phyloP scores from a whole-genome alignment of 495 filamentous ascomycete species.

The Neurospora sublineolata region DNA sequence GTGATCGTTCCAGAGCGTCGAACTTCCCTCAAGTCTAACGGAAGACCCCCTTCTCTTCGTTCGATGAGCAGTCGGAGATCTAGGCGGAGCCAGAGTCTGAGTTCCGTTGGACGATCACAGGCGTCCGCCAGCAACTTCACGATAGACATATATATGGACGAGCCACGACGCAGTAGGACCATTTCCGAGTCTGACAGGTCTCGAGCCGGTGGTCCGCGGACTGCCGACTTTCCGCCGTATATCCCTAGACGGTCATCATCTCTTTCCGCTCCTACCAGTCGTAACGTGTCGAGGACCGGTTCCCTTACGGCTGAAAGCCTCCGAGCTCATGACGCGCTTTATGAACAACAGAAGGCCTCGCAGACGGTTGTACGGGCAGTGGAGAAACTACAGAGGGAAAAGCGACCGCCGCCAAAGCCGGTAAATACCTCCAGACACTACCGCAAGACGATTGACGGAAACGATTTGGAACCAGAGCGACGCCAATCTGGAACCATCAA shows the following conservation, averaged over 20 bases:
- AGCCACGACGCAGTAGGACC: slow-evolving; percentile 27
- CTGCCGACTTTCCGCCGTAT: slow-evolving; percentile 47
- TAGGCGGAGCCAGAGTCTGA: slow-evolving; percentile 32
- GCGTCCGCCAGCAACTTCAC: slow-evolving; percentile 20
- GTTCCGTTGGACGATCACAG: slow-evolving; percentile 27
- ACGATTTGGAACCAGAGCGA: slow-evolving; percentile 3
- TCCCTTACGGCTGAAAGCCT: slow-evolving; percentile 58
- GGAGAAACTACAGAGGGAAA: slow-evolving; percentile 17
- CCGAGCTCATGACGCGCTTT: slow-evolving; percentile 43
- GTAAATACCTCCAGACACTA: not conserved
- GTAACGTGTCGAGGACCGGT: slow-evolving; percentile 50
- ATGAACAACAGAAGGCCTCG: slow-evolving; percentile 21
- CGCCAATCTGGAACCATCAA: slow-evolving; percentile 16
- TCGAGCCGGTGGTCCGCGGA: slow-evolving; percentile 35
- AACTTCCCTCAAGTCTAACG: slow-evolving; percentile 48
- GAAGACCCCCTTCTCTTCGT: slow-evolving; percentile 37
- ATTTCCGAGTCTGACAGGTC: slow-evolving; percentile 37
- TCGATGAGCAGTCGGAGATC: slow-evolving; percentile 42
- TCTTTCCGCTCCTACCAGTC: slow-evolving; percentile 60
- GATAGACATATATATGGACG: slow-evolving; percentile 15
- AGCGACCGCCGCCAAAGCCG: not conserved
- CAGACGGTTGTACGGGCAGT: slow-evolving; percentile 18
- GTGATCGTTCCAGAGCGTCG: slow-evolving; percentile 59
- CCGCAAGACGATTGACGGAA: not conserved
- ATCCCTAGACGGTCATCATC: slow-evolving; percentile 54